A percentile compares a stretch with the other conserved stretches of the same genome.
Evolutionary conservation across 1,284 basidiomycete genomes (phyloP).

Genomic region (Coniferiporia weirii): DNA sequence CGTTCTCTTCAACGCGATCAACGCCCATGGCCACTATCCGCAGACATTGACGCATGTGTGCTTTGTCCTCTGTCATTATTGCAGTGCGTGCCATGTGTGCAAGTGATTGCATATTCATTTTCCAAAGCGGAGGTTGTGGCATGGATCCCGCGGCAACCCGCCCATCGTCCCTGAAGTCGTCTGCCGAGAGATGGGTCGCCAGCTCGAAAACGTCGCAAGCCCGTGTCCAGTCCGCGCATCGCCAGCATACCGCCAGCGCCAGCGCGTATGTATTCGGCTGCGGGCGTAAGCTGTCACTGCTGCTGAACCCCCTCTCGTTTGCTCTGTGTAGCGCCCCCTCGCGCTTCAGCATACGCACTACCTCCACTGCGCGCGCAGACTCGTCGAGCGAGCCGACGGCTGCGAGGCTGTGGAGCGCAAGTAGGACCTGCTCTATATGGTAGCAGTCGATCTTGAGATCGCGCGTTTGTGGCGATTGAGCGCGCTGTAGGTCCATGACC

Average conservation of each 20-base stretch:
- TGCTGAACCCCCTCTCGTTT: constrained; percentile 27
- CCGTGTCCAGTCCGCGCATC: constrained; percentile 53
- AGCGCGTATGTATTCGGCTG: constrained; percentile 46
- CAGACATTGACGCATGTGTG: constrained; percentile 50
- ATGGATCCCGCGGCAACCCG: neutral
- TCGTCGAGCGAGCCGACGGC: constrained; percentile 28
- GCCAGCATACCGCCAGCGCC: constrained; percentile 55
- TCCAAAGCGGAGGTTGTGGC: constrained; percentile 14
- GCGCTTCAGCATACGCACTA: constrained; percentile 59
- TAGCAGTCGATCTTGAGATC: constrained; percentile 40
- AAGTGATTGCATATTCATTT: constrained; percentile 45
- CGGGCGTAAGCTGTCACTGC: constrained; percentile 43
- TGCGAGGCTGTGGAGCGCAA: constrained; percentile 43
- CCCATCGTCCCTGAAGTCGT: constrained; percentile 9
- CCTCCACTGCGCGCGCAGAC: constrained; percentile 42
- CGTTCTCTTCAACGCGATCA: neutral
- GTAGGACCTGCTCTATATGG: constrained; percentile 56
- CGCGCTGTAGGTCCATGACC: constrained; percentile 36
- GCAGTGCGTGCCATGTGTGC: constrained; percentile 51
- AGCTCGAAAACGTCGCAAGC: constrained; percentile 35
- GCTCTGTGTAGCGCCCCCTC: constrained; percentile 32
- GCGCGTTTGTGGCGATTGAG: constrained; percentile 23
- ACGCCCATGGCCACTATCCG: constrained; percentile 38
- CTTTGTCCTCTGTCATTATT: constrained; percentile 39
- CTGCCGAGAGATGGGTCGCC: constrained; percentile 11